Conservation (phyloP, 2,329 filamentous ascomycete genomes). For the Blastomyces emzantsi region DNA sequence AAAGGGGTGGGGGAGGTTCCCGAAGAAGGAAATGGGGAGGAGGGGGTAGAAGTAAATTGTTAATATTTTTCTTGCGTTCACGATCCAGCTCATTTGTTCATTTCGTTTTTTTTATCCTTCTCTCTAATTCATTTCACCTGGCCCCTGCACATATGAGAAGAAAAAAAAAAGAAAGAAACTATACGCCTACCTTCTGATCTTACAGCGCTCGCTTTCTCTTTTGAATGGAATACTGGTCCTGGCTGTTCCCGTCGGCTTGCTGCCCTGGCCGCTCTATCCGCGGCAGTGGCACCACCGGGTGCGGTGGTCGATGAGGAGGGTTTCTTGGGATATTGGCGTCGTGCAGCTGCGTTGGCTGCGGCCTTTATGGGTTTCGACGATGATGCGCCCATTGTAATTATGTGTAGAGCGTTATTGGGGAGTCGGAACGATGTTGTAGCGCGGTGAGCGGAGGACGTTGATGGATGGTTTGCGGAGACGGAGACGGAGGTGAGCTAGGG, state of each 20-base stretch:
- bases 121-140: neutral
- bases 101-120: neutral
- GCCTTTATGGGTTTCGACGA: slow-evolving; percentile 48
- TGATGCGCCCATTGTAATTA: slow-evolving; percentile 46
- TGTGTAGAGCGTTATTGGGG: neutral
- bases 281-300: slow-evolving; percentile 27
- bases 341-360: slow-evolving; percentile 42
- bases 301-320: slow-evolving; percentile 27
- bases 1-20: neutral
- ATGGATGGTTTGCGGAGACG: neutral
- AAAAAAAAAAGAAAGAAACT: neutral
- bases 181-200: slow-evolving; percentile 28
- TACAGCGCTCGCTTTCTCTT: slow-evolving; percentile 25
- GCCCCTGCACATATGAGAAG: neutral
- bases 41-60: too few species aligned
- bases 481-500: neutral
- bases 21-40: too few species aligned
- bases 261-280: slow-evolving; percentile 14
- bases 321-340: slow-evolving; percentile 48
- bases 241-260: slow-evolving; percentile 3
- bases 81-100: neutral
- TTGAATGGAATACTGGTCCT: slow-evolving; percentile 29
- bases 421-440: neutral
- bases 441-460: neutral
- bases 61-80: neutral